These are phyloP conservation scores for Croton laevigatus DNA, from an alignment of 441 rosid species.

Conservation along the genomic window DNA sequence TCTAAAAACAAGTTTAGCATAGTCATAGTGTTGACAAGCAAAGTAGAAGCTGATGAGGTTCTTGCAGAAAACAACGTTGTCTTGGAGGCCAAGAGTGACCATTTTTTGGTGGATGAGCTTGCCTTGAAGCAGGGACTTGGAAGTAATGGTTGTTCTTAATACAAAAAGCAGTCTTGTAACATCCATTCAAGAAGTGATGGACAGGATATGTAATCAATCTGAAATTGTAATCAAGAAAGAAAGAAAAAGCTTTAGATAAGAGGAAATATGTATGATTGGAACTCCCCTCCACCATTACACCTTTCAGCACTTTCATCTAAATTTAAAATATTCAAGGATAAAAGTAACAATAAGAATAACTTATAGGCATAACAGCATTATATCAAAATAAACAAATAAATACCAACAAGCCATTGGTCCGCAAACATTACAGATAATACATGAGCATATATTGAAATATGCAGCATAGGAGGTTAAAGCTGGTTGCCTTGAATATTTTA, in stretches of 20 bases:
- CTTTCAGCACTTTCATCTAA: no score
- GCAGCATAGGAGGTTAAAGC: no score
- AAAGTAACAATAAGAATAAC: no score
- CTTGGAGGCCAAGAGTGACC: constrained; percentile 45
- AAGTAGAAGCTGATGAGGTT: constrained; percentile 55
- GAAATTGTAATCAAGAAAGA: not conserved
- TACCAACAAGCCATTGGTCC: no score
- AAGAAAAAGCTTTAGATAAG: not conserved
- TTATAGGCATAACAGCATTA: no score
- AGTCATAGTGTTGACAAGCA: constrained; percentile 39
- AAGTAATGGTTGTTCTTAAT: constrained; percentile 34
- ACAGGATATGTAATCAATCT: not conserved
- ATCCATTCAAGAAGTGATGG: constrained; percentile 32
- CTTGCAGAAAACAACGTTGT: constrained; percentile 45
- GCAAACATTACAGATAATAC: no score
- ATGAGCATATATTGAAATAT: no score
- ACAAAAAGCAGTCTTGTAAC: constrained; percentile 31
- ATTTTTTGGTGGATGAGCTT: constrained; percentile 57
- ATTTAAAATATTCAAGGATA: no score
- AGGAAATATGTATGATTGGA: not conserved
- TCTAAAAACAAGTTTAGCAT: constrained; percentile 44
- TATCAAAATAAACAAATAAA: no score
- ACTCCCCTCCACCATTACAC: no score
- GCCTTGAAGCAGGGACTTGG: constrained; percentile 35
- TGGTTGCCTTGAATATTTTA: no score